Conservation (phyloP, 441 rosid genomes). For the Raphanus hybrid region DNA sequence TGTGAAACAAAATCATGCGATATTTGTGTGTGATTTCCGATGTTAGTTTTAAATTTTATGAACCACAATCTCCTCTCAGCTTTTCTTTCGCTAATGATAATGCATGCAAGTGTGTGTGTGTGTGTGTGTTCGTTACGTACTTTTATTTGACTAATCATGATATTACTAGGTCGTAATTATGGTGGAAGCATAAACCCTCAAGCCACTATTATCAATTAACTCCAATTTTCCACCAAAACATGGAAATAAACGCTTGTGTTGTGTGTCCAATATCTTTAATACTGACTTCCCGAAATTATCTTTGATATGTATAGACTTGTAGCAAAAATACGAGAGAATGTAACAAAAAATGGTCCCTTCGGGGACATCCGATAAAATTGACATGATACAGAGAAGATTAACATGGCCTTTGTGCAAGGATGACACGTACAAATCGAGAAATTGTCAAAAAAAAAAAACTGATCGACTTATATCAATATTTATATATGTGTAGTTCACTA, state of each 20-base stretch:
- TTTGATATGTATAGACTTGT: neutral
- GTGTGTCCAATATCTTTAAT: neutral
- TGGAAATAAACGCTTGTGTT: constrained; percentile 14
- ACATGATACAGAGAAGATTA: constrained; percentile 77
- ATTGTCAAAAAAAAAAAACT: constrained; percentile 41
- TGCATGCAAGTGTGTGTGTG: constrained; percentile 30
- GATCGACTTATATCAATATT: neutral
- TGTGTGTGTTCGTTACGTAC: constrained; percentile 31
- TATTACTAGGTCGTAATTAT: constrained; percentile 25
- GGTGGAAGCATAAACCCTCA: constrained; percentile 45
- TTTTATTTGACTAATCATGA: constrained; percentile 24
- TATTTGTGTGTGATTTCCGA: neutral
- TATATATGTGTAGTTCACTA: neutral
- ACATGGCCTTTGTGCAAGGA: constrained; percentile 76
- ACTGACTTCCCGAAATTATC: neutral
- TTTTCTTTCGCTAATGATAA: constrained; percentile 16
- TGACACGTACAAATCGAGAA: constrained; percentile 73
- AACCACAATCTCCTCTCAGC: constrained; percentile 20
- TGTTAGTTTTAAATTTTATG: constrained; percentile 5
- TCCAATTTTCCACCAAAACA: constrained; percentile 11
- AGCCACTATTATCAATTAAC: constrained; percentile 21
- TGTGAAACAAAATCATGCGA: neutral
- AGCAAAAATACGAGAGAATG: neutral
- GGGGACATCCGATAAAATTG: constrained; percentile 72
- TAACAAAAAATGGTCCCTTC: constrained; percentile 35